These are phyloP conservation scores for Mortierella alpina DNA, from an alignment of 192 early-diverging fungal species.

Conservation along the genomic window DNA sequence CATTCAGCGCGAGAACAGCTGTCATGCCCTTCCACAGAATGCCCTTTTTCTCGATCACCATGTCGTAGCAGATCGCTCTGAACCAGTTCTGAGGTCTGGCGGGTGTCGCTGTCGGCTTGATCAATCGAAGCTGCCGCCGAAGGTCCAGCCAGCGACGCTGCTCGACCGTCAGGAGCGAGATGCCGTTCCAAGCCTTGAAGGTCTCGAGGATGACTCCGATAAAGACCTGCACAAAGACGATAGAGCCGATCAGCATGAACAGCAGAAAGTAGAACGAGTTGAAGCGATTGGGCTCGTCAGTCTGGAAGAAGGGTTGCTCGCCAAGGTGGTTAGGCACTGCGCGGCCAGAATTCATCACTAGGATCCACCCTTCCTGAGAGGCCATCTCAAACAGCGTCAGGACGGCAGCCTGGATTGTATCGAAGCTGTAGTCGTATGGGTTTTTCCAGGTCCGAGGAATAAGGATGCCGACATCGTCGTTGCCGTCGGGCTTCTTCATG, in stretches of 20 bases:
- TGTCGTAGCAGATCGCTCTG: slow-evolving; percentile 63
- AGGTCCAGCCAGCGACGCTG: slow-evolving; percentile 70
- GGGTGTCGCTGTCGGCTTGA: slow-evolving; percentile 64
- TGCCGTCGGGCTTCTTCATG: slow-evolving; percentile 25
- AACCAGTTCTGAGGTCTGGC: slow-evolving; percentile 53
- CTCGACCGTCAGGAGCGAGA: slow-evolving; percentile 64
- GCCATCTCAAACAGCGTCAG: slow-evolving; percentile 68
- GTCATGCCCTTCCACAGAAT: slow-evolving; percentile 61
- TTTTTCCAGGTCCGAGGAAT: slow-evolving; percentile 67
- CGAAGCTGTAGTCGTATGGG: slow-evolving; percentile 72
- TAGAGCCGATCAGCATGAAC: slow-evolving; percentile 67
- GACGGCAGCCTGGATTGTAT: slow-evolving; percentile 59
- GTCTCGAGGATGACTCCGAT: slow-evolving; percentile 70
- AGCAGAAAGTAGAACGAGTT: slow-evolving; percentile 67
- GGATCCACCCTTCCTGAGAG: slow-evolving; percentile 68
- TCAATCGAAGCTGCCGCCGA: slow-evolving; percentile 62
- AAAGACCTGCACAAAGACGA: slow-evolving; percentile 68
- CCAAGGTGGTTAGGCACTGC: slow-evolving; percentile 54
- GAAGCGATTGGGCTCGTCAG: slow-evolving; percentile 58
- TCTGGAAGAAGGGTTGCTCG: slow-evolving; percentile 45
- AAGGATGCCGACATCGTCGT: slow-evolving; percentile 38
- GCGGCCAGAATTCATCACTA: slow-evolving; percentile 54
- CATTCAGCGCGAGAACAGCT: slow-evolving; percentile 58
- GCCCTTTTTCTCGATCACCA: slow-evolving; percentile 62
- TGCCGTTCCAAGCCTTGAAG: slow-evolving; percentile 65